phyloP scores from a whole-genome alignment of 805 yeast genomes.

The Kluyveromyces lactis region DNA sequence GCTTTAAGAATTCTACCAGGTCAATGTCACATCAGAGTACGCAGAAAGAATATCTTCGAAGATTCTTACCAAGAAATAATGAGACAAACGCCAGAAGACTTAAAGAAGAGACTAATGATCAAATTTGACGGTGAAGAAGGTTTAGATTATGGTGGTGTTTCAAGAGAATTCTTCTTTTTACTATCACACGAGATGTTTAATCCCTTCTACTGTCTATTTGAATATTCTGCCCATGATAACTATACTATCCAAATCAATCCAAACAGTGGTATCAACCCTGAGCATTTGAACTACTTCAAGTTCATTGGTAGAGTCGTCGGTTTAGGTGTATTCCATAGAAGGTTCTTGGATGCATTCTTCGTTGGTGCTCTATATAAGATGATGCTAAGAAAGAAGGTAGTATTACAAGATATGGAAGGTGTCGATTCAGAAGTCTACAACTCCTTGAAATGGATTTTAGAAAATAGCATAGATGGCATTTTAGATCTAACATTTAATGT shows the following conservation, averaged over 20 bases:
- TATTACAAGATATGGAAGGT: slow-evolving; percentile 95
- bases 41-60: slow-evolving; percentile 93
- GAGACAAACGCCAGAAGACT: slow-evolving; percentile 98
- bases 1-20: slow-evolving; percentile 96
- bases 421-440: slow-evolving; percentile 96
- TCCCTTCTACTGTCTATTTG: slow-evolving; percentile 95
- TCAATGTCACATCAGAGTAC: slow-evolving; percentile 95
- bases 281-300: slow-evolving; percentile 94
- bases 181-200: slow-evolving; percentile 98
- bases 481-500: slow-evolving; percentile 83
- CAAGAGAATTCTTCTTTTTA: slow-evolving; percentile 94
- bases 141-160: slow-evolving; percentile 98
- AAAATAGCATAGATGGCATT: slow-evolving; percentile 84
- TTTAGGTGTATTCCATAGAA: slow-evolving; percentile 94
- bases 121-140: slow-evolving; percentile 99
- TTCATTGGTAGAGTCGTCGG: slow-evolving; percentile 98
- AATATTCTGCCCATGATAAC: slow-evolving; percentile 96
- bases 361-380: slow-evolving; percentile 97
- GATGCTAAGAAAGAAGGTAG: slow-evolving; percentile 93
- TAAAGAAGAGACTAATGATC: slow-evolving; percentile 95
- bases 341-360: slow-evolving; percentile 96
- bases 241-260: slow-evolving; percentile 97
- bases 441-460: slow-evolving; percentile 91
- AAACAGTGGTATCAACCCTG: slow-evolving; percentile 93
- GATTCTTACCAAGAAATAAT: slow-evolving; percentile 97